Evolutionary conservation across 495 filamentous ascomycete species (phyloP).

Genomic region (Tuber magnatum): DNA sequence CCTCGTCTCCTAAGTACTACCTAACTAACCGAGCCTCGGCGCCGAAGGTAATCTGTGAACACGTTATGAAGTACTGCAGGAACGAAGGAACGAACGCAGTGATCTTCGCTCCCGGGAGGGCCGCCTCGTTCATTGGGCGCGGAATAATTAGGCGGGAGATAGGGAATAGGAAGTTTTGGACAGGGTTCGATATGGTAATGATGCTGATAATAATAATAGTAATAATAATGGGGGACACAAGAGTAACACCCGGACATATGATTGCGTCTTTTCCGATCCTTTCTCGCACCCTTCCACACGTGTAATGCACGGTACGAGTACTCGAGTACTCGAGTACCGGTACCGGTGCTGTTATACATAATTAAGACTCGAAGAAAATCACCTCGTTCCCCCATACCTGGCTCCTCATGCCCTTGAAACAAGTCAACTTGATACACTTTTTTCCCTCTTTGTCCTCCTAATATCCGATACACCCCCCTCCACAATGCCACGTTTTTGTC

Average conservation of each 20-base stretch:
- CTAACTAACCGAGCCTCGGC: conserved; percentile 1
- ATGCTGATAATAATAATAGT: no score
- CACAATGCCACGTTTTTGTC: neutral
- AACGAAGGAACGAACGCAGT: neutral
- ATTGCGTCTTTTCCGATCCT: neutral
- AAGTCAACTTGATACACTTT: neutral
- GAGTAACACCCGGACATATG: neutral
- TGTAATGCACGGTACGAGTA: no score
- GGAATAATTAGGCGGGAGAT: neutral
- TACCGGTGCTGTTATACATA: no score
- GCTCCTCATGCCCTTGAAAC: neutral
- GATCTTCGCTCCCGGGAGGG: neutral
- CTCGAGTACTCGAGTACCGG: no score
- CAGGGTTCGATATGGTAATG: neutral
- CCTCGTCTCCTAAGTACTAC: neutral
- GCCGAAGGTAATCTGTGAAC: neutral
- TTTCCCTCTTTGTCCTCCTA: neutral
- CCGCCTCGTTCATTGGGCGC: neutral
- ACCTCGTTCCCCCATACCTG: neutral
- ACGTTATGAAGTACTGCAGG: neutral
- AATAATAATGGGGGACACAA: neutral
- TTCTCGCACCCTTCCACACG: neutral
- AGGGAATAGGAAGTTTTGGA: neutral
- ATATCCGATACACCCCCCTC: neutral
- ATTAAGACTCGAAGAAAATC: conserved; percentile 1